Percentiles rank a stretch among this genome's conserved stretches.
Evolutionary conservation across 345 rosid genomes (phyloP).

Genomic region (Eucalyptus curtisii): DNA sequence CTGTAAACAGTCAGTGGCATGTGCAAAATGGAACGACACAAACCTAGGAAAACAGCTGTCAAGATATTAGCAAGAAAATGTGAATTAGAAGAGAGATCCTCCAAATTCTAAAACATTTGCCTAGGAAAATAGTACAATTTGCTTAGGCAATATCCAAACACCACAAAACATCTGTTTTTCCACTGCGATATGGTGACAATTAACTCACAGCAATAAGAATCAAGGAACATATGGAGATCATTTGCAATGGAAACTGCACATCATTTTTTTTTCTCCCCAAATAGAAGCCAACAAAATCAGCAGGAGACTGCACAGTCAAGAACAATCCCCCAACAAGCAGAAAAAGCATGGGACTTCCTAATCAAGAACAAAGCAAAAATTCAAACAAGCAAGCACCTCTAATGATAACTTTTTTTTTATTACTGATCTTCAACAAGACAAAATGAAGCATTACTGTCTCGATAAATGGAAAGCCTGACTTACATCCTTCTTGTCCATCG

Average conservation of each 20-base stretch:
- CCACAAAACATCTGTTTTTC: background rate
- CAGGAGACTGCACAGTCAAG: background rate
- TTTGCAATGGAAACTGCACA: background rate
- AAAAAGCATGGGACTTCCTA: background rate
- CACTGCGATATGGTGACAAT: background rate
- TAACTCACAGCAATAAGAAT: background rate
- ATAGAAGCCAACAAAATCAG: background rate
- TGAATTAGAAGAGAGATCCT: background rate
- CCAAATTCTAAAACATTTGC: background rate
- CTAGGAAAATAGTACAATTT: background rate
- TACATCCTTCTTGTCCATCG: slow-evolving; percentile 89
- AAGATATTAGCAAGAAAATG: background rate
- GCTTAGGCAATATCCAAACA: background rate
- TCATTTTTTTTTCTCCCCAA: background rate
- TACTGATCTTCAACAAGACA: background rate
- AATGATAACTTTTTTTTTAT: background rate
- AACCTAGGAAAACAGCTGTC: background rate
- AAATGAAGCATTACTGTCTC: background rate
- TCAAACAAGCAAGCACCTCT: background rate
- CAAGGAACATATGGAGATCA: background rate
- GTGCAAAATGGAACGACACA: background rate
- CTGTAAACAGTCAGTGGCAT: background rate
- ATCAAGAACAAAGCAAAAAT: background rate
- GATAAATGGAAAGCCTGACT: slow-evolving; percentile 19
- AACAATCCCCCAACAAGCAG: background rate